These are phyloP conservation scores for Porphyrellus cyaneotinctus DNA, from an alignment of 768 basidiomycete species.

Conservation along the genomic window DNA sequence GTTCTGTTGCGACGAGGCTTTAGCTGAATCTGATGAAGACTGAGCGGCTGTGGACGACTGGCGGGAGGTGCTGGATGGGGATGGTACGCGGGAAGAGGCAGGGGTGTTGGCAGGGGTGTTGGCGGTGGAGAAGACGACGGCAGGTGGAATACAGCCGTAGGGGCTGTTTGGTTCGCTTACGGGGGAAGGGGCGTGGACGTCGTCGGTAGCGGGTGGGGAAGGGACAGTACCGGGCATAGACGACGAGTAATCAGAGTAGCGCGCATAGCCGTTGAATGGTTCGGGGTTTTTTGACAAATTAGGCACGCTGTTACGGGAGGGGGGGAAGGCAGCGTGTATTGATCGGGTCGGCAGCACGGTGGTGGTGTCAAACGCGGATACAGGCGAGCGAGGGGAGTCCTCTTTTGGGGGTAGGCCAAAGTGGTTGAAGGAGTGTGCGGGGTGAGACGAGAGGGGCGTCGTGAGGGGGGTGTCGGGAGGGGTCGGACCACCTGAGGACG, in stretches of 20 bases:
- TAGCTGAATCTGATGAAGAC: slow-evolving; percentile 24
- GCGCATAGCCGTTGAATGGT: slow-evolving; percentile 66
- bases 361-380: slow-evolving; percentile 50
- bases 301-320: slow-evolving; percentile 26
- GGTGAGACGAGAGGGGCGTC: slow-evolving; percentile 37
- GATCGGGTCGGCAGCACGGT: slow-evolving; percentile 49
- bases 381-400: slow-evolving; percentile 30
- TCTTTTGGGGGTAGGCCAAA: slow-evolving; percentile 30
- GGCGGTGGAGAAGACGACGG: slow-evolving; percentile 53
- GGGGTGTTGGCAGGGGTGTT: slow-evolving; percentile 48
- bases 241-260: slow-evolving; percentile 61
- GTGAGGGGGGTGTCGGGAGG: slow-evolving; percentile 45
- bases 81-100: slow-evolving; percentile 41
- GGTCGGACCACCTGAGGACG: slow-evolving; percentile 38
- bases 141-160: slow-evolving; percentile 59
- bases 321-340: slow-evolving; percentile 32
- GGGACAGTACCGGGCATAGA: slow-evolving; percentile 55
- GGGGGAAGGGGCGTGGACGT: slow-evolving; percentile 27
- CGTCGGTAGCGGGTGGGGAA: slow-evolving; percentile 30
- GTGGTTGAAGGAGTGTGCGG: slow-evolving; percentile 30
- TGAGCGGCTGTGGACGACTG: slow-evolving; percentile 8
- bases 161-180: slow-evolving; percentile 32
- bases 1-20: slow-evolving; percentile 24
- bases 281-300: slow-evolving; percentile 39
- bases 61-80: slow-evolving; percentile 23